Conservation (phyloP, 768 basidiomycete genomes). For the Tricholoma terreum region DNA sequence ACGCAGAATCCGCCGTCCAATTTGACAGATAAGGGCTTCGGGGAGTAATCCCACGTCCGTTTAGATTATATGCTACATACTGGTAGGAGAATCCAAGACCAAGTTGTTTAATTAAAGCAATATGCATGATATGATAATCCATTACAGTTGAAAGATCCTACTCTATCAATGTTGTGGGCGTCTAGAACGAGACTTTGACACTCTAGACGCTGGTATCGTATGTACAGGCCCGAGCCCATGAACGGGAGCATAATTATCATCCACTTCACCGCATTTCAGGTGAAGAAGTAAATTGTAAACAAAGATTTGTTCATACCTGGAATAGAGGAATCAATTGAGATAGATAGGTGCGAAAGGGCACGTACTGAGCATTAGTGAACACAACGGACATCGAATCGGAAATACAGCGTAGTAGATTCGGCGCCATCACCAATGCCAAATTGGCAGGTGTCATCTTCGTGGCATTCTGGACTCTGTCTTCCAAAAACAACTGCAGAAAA, state of each 20-base stretch:
- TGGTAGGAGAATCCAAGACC: no score
- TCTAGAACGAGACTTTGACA: conserved; percentile 55
- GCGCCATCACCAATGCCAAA: conserved; percentile 88
- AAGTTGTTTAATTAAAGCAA: no score
- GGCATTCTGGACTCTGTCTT: conserved; percentile 62
- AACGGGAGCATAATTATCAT: conserved; percentile 69
- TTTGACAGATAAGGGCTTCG: neutral
- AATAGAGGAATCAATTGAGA: conserved; percentile 7
- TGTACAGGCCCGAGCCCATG: conserved; percentile 77
- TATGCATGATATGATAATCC: no score
- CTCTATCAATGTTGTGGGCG: conserved; percentile 30
- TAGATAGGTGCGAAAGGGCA: conserved; percentile 13
- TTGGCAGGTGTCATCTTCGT: conserved; percentile 93
- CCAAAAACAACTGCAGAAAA: conserved; percentile 87
- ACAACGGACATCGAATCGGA: conserved; percentile 87
- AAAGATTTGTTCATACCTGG: conserved; percentile 84
- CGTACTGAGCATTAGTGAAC: conserved; percentile 89
- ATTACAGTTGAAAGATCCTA: neutral
- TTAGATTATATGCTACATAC: no score
- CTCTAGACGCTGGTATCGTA: conserved; percentile 41
- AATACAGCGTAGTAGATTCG: conserved; percentile 82
- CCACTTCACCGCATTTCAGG: conserved; percentile 72
- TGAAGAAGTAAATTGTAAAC: conserved; percentile 82
- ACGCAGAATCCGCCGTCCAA: neutral
- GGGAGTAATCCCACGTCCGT: no score